Conservation (phyloP, 768 basidiomycete species). For the Asterophora lycoperdoides region DNA sequence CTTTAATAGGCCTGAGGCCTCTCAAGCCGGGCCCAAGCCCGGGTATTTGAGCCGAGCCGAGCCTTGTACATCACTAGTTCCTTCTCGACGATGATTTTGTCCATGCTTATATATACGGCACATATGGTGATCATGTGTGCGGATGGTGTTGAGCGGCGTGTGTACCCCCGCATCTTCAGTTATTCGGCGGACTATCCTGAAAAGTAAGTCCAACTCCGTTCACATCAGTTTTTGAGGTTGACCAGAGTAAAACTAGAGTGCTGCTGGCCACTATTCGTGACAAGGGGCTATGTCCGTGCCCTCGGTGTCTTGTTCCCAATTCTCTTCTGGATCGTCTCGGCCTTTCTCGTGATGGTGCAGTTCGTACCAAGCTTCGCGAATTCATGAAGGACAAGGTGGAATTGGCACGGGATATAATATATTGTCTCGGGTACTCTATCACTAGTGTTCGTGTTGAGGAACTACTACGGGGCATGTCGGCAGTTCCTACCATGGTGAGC, state of each 20-base stretch:
- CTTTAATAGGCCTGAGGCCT: too few relatives aligned
- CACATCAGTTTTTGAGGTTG: neutral
- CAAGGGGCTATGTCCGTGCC: slow-evolving; percentile 34
- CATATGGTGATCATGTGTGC: slow-evolving; percentile 29
- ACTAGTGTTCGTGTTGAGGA: slow-evolving; percentile 7
- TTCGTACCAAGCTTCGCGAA: neutral
- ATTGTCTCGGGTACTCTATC: neutral
- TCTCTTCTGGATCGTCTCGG: slow-evolving; percentile 27
- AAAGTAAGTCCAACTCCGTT: slow-evolving; percentile 25
- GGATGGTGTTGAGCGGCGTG: slow-evolving; percentile 26
- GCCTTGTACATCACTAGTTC: too few relatives aligned
- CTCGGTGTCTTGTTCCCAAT: slow-evolving; percentile 30
- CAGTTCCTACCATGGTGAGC: slow-evolving; percentile 25
- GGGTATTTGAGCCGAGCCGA: too few relatives aligned
- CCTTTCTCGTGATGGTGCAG: slow-evolving; percentile 15
- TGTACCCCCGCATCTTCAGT: slow-evolving; percentile 31
- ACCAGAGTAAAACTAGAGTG: slow-evolving; percentile 16
- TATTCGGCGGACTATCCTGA: slow-evolving; percentile 35
- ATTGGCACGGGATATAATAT: neutral
- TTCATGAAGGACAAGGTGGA: neutral
- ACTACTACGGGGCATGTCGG: slow-evolving; percentile 20
- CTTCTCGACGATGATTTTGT: slow-evolving; percentile 24
- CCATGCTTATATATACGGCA: slow-evolving; percentile 27
- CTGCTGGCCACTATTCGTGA: slow-evolving; percentile 33
- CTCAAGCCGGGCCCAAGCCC: too few relatives aligned